phyloP scores from a whole-genome alignment of 805 yeast species.

The Danielia oregonensis region DNA sequence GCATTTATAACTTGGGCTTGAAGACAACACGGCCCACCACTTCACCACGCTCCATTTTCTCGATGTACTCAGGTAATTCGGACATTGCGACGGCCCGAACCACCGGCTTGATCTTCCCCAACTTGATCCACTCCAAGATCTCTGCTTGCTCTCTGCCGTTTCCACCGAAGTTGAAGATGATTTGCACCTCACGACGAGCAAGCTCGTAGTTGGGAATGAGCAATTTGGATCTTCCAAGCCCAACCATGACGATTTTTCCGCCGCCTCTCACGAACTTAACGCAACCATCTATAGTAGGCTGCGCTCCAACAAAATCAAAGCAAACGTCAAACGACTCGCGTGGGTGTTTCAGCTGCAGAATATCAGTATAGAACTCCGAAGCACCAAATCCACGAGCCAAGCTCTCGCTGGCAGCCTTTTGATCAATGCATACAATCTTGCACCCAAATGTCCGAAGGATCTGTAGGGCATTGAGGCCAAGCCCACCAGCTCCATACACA shows the following conservation, averaged over 20 bases:
- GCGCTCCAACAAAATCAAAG: constrained; percentile 38
- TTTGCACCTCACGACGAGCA: constrained; percentile 39
- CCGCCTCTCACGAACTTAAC: constrained; percentile 27
- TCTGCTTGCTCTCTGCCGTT: constrained; percentile 41
- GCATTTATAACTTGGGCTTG: constrained; percentile 11
- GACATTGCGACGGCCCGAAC: constrained; percentile 26
- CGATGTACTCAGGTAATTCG: constrained; percentile 33
- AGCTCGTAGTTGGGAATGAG: constrained; percentile 29
- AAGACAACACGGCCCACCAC: constrained; percentile 43
- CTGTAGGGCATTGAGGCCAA: constrained; percentile 43
- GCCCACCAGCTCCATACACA: constrained; percentile 40
- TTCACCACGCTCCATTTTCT: constrained; percentile 34
- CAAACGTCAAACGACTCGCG: constrained; percentile 32
- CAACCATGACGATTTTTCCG: constrained; percentile 42
- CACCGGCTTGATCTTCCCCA: constrained; percentile 38
- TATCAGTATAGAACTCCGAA: constrained; percentile 34
- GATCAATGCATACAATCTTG: constrained; percentile 32
- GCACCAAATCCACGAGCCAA: constrained; percentile 38
- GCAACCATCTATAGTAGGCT: constrained; percentile 23
- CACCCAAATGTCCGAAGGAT: constrained; percentile 31
- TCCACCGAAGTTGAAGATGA: constrained; percentile 44
- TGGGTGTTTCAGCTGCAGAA: constrained; percentile 20
- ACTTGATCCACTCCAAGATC: constrained; percentile 38
- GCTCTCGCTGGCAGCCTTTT: constrained; percentile 12
- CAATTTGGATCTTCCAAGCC: constrained; percentile 36